Base-by-base conservation (phyloP, 2,329 filamentous ascomycete genomes). In the Colletotrichum sp. region DNA sequence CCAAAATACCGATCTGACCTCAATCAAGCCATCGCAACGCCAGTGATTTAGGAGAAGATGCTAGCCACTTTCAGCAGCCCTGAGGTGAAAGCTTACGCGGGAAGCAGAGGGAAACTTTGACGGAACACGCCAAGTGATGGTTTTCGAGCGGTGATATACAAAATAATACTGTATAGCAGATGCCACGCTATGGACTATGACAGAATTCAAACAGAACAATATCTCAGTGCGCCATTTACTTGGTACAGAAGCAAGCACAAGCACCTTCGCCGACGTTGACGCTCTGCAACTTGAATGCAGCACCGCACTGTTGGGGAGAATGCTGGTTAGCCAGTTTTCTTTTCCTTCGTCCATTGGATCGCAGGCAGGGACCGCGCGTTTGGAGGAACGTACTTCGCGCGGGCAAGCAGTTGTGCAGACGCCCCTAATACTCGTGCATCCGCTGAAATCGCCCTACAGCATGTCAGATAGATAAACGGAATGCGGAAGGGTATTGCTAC, bases 391-490 rank as follows among this genome's bases (percentile, higher is more conserved):
- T 28, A 59, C 55, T 2, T 59, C 55, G 26, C 55, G 55, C 0
- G 55, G 24, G 0, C 55, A 59, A 0, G 55, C 55, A 59, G 55
- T 28, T 18, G 55, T 59, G 24, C 55, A 59, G 12, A 59, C 55
- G 26, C n/a, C 15, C 16, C 55, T 59, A 16, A 59, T 59, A 1
- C 13, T 26, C 21, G 55, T 59, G 55, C 55, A 59, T 59, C 55
- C 55, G 24, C 55, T 28, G 2, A 59, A 28, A 2, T 59, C 24
- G 21, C 18, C 2, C 55, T 59, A 2, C 9, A 9, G 26, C n/a
- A 0, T 24, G 24, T 59, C 1, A 59, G 55, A 59, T 18, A 21
- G 24, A 13, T 1, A 1, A 0, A 16, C 1, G 4, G 21, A 59
- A 16, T 18, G 18, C n/a, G 18, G 6, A 59, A 16, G 13, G 8